phyloP scores from a whole-genome alignment of 1,284 basidiomycete genomes.

The Exobasidium rhododendri region DNA sequence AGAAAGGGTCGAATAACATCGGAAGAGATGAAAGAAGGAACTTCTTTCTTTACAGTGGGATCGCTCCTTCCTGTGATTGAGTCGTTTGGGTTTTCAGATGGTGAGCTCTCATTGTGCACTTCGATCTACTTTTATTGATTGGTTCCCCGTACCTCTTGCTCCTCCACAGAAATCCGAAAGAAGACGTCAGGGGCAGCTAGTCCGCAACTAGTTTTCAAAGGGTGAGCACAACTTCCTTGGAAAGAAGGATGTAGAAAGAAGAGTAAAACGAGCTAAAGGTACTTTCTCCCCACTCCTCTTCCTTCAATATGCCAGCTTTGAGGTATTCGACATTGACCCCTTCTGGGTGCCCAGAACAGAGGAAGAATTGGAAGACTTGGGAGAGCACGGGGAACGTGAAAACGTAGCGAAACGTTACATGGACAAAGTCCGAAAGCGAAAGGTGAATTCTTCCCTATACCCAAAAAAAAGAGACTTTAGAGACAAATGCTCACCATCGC shows the following conservation, averaged over 20 bases:
- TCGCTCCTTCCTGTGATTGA: conserved; percentile 93
- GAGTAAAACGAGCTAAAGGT: conserved; percentile 62
- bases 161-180: conserved; percentile 94
- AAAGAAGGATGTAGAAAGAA: background rate
- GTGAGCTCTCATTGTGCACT: conserved; percentile 59
- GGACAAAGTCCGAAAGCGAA: conserved; percentile 70
- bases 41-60: conserved; percentile 86
- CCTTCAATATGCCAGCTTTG: conserved; percentile 23
- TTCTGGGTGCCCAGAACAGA: conserved; percentile 99
- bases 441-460: too few relatives aligned
- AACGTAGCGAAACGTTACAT: conserved; percentile 94
- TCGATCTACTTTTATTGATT: background rate
- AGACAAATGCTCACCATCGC: background rate
- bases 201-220: conserved; percentile 93
- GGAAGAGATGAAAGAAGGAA: conserved; percentile 99
- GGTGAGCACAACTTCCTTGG: conserved; percentile 60
- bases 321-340: conserved; percentile 65
- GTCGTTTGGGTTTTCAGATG: conserved; percentile 95
- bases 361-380: conserved; percentile 94
- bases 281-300: conserved; percentile 66
- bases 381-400: conserved; percentile 87
- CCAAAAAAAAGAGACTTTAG: conserved; percentile 11
- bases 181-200: conserved; percentile 93
- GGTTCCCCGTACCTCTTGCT: conserved; percentile 61
- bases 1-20: conserved; percentile 86